phyloP scores from a whole-genome alignment of 495 filamentous ascomycete species.

The Xylaria sp. region DNA sequence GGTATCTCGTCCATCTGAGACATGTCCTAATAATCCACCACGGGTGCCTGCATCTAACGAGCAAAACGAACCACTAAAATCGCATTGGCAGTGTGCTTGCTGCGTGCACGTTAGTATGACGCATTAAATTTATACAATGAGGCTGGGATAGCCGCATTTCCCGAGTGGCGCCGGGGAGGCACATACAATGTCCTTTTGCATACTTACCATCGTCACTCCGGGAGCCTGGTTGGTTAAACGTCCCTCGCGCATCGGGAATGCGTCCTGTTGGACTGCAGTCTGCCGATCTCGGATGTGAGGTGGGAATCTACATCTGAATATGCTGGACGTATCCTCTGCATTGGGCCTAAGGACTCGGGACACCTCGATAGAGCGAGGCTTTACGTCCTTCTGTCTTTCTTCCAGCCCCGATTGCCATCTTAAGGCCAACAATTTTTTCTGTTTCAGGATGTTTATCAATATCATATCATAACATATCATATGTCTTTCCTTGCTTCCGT shows the following conservation, averaged over 20 bases:
- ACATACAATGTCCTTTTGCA: neutral
- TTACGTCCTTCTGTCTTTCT: too few relatives aligned
- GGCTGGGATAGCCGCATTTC: neutral
- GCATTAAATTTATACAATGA: neutral
- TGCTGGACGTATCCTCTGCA: neutral
- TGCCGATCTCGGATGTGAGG: neutral
- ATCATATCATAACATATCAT: too few relatives aligned
- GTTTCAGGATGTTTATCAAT: too few relatives aligned
- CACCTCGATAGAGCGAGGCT: neutral
- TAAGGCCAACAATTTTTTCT: neutral
- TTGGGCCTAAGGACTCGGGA: neutral
- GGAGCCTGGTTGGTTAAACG: neutral
- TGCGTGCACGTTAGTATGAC: neutral
- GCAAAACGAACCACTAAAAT: neutral
- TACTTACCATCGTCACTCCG: neutral
- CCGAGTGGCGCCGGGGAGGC: neutral
- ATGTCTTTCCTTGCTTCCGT: neutral
- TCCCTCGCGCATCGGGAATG: too few relatives aligned
- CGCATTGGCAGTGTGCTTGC: neutral
- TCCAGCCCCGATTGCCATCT: neutral
- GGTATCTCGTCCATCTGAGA: neutral
- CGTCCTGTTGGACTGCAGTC: neutral
- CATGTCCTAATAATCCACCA: neutral
- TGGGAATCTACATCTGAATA: neutral
- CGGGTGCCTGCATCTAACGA: neutral